Evolutionary conservation across 306 rosid species (phyloP), one percentile per base, ranked within the genome.

Genomic region (Hippophae gyantsensis): DNA sequence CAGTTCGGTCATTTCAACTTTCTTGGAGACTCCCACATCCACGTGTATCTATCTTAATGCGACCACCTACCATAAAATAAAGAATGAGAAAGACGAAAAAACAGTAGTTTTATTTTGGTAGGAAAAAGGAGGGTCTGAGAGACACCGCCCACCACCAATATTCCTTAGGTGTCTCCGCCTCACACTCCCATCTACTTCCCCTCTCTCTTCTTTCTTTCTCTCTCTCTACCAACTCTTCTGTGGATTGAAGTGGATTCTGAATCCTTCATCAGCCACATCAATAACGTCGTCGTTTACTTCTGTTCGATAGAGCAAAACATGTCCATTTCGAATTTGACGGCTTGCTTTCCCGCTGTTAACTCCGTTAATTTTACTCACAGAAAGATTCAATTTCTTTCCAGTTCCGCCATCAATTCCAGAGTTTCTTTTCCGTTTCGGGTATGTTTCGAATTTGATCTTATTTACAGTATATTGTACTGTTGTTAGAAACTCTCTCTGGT

Each of bases 301-400:
- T 26, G 2, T 26, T 32, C 13, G 46, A 23, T 25, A 8, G 4
- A 52, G 50, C 10, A 10, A 46, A 52, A 70, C 38, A 84, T 90
- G 97, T 66, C 65, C 13, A 57, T 79, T 54, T 70, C 88, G 68
- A 78, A 80, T 67, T 83, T 75, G 18, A 14, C 75, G 42, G 62
- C 83, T 8, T 70, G 78, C 72, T 69, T 69, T 66, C 57, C 51
- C 56, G 45, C 60, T 48, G 79, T 76, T 43, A 49, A 54, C 61
- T 68, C 48, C 11, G 63, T 68, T 42, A 52, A 55, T 59, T 73
- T 55, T 2, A 48, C 79, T 0, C 68, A 52, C 70, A 65, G 65
- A 9, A 63, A 13, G 58, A 32, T 63, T 18, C 10, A 9, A 44
- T 18, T 78, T 6, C 60, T 55, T 51, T 48, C 12, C 38, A 27